Percentiles rank a stretch among this genome's conserved stretches.
Evolutionary conservation across 2,329 filamentous ascomycete genomes (phyloP).

Genomic region (Grosmannia clavigera): DNA sequence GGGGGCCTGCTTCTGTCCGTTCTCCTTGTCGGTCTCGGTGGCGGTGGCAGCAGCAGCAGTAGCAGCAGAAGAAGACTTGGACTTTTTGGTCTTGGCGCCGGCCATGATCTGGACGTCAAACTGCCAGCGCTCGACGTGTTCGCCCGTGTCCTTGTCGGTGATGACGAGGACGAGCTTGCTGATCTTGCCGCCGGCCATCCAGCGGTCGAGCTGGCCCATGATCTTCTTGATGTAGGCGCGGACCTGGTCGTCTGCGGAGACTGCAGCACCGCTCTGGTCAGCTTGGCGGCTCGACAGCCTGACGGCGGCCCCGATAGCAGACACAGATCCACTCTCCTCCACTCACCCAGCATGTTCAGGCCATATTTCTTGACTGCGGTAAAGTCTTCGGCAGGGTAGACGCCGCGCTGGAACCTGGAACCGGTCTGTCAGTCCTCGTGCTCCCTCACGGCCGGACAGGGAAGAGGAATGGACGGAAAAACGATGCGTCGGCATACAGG

Average conservation of each 20-base stretch:
- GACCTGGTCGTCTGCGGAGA: conserved; percentile 93
- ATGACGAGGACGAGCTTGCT: conserved; percentile 95
- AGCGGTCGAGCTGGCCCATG: conserved; percentile 93
- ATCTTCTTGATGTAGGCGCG: conserved; percentile 99
- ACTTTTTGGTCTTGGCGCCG: conserved; percentile 23
- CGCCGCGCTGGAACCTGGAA: conserved; percentile 66
- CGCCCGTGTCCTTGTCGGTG: conserved; percentile 91
- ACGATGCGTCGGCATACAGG: conserved; percentile 42
- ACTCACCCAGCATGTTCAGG: conserved; percentile 76
- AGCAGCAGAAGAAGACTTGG: conserved; percentile 18
- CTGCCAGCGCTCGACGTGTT: conserved; percentile 94
- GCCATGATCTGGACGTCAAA: conserved; percentile 53
- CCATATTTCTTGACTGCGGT: conserved; percentile 98
- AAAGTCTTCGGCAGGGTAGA: conserved; percentile 93
- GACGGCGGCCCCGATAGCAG: too few species aligned
- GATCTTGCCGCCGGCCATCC: conserved; percentile 96
- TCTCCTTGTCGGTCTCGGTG: conserved; percentile 18
- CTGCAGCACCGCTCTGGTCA: conserved; percentile 25
- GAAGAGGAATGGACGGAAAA: neutral
- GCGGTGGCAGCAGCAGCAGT: conserved; percentile 16
- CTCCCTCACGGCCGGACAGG: neutral
- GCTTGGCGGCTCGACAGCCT: neutral
- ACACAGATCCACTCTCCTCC: too few species aligned
- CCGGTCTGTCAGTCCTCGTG: neutral
- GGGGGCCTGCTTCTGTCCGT: conserved; percentile 20